A percentile compares a stretch with the other conserved stretches of the same genome.
phyloP scores from a whole-genome alignment of 495 filamentous ascomycete species.

The Extremus antarcticus region DNA sequence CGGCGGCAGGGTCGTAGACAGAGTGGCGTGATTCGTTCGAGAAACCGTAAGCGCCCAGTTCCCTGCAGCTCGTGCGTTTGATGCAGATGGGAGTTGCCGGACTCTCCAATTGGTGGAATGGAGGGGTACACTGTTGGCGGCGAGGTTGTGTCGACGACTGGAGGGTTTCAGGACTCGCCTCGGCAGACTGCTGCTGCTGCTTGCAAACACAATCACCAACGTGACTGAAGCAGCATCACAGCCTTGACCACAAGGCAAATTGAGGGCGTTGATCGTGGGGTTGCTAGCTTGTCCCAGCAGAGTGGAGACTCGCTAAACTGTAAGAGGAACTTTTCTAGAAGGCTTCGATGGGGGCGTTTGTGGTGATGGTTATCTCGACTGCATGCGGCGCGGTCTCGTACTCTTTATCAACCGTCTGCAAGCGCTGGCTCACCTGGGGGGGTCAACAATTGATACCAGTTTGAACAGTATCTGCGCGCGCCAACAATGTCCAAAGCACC shows the following conservation, averaged over 20 bases:
- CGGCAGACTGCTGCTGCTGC: neutral
- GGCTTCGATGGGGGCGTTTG: no score
- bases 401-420: neutral
- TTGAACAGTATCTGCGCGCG: neutral
- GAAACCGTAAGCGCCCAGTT: constrained; percentile 1
- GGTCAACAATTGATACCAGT: neutral
- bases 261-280: neutral
- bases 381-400: constrained; percentile 1
- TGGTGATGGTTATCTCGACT: neutral
- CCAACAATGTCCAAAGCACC: neutral
- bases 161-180: neutral
- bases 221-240: neutral
- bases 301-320: neutral
- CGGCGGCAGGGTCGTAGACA: neutral
- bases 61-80: neutral
- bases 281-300: neutral
- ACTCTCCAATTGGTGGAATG: neutral
- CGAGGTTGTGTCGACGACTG: neutral
- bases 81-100: neutral
- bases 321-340: neutral
- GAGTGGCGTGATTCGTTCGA: neutral
- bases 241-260: neutral
- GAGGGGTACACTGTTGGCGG: neutral
- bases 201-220: neutral
- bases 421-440: neutral